Evolutionary conservation across 805 yeast genomes (phyloP), one percentile per base, ranked within the genome.

Genomic region (Saccharomycodes ludwigii): DNA sequence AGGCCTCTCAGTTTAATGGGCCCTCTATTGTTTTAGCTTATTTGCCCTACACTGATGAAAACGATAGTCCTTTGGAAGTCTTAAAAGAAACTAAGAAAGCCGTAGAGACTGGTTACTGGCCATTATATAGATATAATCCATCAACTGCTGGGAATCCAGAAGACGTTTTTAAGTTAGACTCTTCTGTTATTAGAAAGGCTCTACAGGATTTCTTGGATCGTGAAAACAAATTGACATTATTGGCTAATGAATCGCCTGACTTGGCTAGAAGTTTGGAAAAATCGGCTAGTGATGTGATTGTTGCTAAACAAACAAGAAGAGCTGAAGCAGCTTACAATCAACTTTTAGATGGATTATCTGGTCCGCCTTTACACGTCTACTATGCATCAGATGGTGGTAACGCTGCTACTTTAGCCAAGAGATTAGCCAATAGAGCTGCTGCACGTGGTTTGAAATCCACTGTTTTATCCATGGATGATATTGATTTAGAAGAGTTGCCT

Each of bases 61-160:
- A 61, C 34, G 78, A 76, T 40, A 62, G 74, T 39, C 77, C 93
- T 24, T 61, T 88, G 42, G 69, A 74, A 17, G 73, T 86, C 27
- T 65, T 88, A 46, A 76, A 80, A 52, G 91, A 82, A 52, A 86
- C 96, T 21, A 88, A 88, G 56, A 62, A 60, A 40, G 88, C 95
- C 15, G 94, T 88, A 28, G 95, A 83, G 47, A 64, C 85, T 21
- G 97, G 97, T n/a, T 78, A 79, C 61, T 85, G 96, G 94, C 97
- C 97, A 29, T 66, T 88, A 39, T 88, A 86, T 61, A 68, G 95
- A 52, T 88, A 68, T 59, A 68, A 83, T 44, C 95, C 96, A 34
- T 41, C 54, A 7, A 54, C 66, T 30, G 68, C 64, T 29, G 9
- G 13, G 5, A 61, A 60, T 22, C 68, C 61, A 12, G 52, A 58